These are phyloP conservation scores for Madurella fahalii DNA, from an alignment of 2,329 filamentous ascomycete genomes.

Conservation along the genomic window DNA sequence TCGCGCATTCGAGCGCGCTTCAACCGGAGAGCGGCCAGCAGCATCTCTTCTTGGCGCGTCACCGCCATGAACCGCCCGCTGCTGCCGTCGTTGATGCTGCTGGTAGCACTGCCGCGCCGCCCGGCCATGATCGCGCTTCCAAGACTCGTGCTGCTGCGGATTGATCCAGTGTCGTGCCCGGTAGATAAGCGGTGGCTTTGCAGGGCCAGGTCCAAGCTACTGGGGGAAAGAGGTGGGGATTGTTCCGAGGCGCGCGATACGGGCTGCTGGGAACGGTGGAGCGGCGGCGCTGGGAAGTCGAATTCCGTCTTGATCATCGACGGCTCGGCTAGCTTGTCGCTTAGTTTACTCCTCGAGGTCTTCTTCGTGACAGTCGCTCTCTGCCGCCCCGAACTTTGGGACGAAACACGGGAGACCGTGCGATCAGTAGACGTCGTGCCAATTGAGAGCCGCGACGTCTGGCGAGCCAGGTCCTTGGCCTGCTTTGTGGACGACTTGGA, in stretches of 20 bases:
- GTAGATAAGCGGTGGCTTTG: constrained; percentile 30
- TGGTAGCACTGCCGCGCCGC: constrained; percentile 18
- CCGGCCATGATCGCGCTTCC: constrained; percentile 13
- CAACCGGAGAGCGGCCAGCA: constrained; percentile 52
- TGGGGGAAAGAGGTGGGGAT: constrained; percentile 50
- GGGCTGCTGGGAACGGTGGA: constrained; percentile 19
- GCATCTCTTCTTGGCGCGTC: constrained; percentile 55
- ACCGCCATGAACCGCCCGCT: constrained; percentile 52
- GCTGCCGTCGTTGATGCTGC: constrained; percentile 27
- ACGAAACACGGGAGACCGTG: constrained; percentile 30
- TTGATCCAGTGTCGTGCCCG: constrained; percentile 30
- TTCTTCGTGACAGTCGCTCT: constrained; percentile 35
- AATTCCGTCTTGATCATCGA: constrained; percentile 10
- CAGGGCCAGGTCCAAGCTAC: constrained; percentile 47
- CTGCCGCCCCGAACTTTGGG: constrained; percentile 33
- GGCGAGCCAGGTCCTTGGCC: background rate
- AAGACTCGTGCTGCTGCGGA: constrained; percentile 28
- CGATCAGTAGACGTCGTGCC: constrained; percentile 35
- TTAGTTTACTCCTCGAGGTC: constrained; percentile 28
- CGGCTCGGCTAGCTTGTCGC: constrained; percentile 3
- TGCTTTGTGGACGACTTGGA: constrained; percentile 16
- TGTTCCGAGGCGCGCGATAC: constrained; percentile 21
- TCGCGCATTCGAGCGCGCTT: constrained; percentile 55
- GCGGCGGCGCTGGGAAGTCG: constrained; percentile 24
- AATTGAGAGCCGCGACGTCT: constrained; percentile 36